A percentile compares a stretch with the other conserved stretches of the same genome.
phyloP scores from a whole-genome alignment of 352 stramenopile genomes.

The Phytophthora citrophthora region DNA sequence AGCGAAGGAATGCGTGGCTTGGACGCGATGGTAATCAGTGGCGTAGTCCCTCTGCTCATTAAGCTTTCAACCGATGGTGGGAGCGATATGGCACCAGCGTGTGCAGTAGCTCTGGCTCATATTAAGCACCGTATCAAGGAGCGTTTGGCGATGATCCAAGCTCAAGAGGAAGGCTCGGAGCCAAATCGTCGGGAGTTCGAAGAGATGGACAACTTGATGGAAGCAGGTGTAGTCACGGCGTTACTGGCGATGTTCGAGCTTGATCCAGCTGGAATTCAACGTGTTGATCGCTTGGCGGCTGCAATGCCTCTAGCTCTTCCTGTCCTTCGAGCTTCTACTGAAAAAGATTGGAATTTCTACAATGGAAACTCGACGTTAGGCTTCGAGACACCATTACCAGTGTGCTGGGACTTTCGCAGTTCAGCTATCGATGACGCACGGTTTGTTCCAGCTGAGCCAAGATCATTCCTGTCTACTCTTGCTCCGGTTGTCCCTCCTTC shows the following conservation, averaged over 20 bases:
- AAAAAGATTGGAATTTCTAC: conserved; percentile 67
- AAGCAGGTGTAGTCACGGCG: conserved; percentile 71
- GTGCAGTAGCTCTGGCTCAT: conserved; percentile 73
- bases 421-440: conserved; percentile 74
- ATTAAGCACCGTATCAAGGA: conserved; percentile 81
- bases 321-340: conserved; percentile 38
- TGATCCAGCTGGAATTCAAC: conserved; percentile 67
- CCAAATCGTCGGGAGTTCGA: conserved; percentile 21
- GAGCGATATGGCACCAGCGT: conserved; percentile 68
- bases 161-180: conserved; percentile 22
- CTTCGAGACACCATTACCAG: conserved; percentile 50
- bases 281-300: conserved; percentile 67
- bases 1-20: conserved; percentile 42
- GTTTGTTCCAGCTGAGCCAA: conserved; percentile 71
- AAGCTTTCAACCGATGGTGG: conserved; percentile 53
- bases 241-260: conserved; percentile 84
- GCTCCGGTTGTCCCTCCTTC: conserved; percentile 50
- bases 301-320: conserved; percentile 54
- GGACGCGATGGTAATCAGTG: conserved; percentile 54
- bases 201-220: conserved; percentile 63
- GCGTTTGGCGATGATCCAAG: conserved; percentile 26
- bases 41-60: conserved; percentile 72
- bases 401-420: conserved; percentile 77
- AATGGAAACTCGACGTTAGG: conserved; percentile 45
- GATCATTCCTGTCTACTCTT: conserved; percentile 57